Evolutionary conservation across 768 basidiomycete species (phyloP).

Genomic region (Pisolithus microcarpus): DNA sequence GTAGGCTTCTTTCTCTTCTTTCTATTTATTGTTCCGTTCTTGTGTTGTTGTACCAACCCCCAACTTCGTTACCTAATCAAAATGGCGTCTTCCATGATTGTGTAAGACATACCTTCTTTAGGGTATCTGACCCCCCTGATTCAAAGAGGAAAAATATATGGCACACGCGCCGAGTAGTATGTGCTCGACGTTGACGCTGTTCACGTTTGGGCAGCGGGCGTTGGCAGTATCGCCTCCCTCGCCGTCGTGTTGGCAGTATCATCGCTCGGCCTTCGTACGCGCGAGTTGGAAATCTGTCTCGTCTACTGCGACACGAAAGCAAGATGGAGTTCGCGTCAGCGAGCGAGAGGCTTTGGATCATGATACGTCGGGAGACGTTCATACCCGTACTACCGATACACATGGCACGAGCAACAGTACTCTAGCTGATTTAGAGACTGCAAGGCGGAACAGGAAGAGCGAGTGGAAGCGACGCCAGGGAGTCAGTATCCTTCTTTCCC

Average conservation of each 20-base stretch:
- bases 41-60: too few relatives aligned
- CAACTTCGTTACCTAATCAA: too few relatives aligned
- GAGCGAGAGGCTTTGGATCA: background rate
- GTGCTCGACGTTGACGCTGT: background rate
- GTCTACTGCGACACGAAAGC: background rate
- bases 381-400: background rate
- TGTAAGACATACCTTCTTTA: too few relatives aligned
- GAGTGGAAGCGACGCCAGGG: conserved; percentile 73
- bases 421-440: background rate
- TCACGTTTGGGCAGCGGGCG: background rate
- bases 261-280: background rate
- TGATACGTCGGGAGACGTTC: background rate
- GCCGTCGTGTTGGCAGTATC: background rate
- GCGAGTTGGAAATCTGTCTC: background rate
- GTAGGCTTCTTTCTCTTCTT: too few relatives aligned
- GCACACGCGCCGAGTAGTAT: background rate
- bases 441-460: conserved; percentile 41
- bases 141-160: background rate
- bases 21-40: too few relatives aligned
- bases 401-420: background rate
- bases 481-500: conserved; percentile 31
- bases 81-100: too few relatives aligned
- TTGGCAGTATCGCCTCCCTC: background rate
- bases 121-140: too few relatives aligned
- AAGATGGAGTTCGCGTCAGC: background rate